These are phyloP conservation scores for Phytophthora multivora DNA, from an alignment of 352 stramenopile genomes.

Conservation along the genomic window DNA sequence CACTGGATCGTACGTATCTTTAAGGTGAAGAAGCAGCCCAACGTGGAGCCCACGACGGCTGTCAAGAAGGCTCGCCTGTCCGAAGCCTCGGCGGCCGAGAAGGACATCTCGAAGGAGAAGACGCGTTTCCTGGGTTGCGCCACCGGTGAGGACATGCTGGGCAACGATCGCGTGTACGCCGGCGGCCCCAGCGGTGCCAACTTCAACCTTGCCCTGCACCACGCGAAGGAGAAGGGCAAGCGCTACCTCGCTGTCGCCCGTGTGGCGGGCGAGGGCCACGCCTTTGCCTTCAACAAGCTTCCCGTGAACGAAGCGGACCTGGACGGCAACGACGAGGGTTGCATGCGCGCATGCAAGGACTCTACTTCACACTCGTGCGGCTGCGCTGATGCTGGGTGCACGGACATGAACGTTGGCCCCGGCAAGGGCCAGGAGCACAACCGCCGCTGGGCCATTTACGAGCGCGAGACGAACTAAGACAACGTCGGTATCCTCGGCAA, in stretches of 20 bases:
- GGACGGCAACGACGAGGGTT: constrained; percentile 84
- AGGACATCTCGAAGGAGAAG: constrained; percentile 74
- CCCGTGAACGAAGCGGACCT: constrained; percentile 63
- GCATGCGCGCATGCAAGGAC: constrained; percentile 79
- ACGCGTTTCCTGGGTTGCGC: constrained; percentile 87
- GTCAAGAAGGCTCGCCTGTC: constrained; percentile 67
- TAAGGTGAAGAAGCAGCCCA: constrained; percentile 91
- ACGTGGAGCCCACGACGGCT: constrained; percentile 75
- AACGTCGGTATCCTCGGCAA: not conserved
- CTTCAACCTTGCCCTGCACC: constrained; percentile 88
- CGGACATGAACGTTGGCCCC: constrained; percentile 63
- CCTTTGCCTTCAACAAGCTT: constrained; percentile 91
- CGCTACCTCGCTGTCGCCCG: constrained; percentile 89
- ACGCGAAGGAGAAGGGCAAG: constrained; percentile 84
- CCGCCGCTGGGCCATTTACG: constrained; percentile 90
- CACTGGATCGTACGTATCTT: constrained; percentile 96
- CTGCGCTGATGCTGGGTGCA: constrained; percentile 84
- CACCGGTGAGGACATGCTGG: constrained; percentile 82
- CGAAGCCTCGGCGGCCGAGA: constrained; percentile 48
- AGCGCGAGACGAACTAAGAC: constrained; percentile 49
- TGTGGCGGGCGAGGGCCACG: constrained; percentile 80
- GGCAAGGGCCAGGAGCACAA: constrained; percentile 89
- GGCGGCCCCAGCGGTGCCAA: constrained; percentile 89
- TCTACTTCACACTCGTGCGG: constrained; percentile 79
- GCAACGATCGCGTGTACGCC: constrained; percentile 87